A percentile compares a stretch with the other conserved stretches of the same genome.
These are phyloP conservation scores for Hortiboletus campestris DNA, from an alignment of 768 basidiomycete genomes.

Conservation along the genomic window DNA sequence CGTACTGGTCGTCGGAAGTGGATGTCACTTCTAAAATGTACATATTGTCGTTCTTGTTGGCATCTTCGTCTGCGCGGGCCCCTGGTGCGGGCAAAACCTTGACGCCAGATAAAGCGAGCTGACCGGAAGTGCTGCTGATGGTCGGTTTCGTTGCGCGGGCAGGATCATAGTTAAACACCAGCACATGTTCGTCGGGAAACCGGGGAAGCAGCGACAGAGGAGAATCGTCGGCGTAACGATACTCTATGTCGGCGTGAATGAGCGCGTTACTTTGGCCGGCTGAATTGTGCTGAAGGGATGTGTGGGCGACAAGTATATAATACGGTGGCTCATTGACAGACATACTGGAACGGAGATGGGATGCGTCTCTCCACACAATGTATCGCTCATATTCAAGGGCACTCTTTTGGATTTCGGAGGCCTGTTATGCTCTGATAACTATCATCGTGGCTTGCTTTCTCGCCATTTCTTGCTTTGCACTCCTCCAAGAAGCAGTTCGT, in stretches of 20 bases:
- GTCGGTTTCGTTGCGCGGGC: slow-evolving; percentile 37
- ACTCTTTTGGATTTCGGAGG: slow-evolving; percentile 50
- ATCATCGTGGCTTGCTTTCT: slow-evolving; percentile 50
- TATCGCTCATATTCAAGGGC: slow-evolving; percentile 36
- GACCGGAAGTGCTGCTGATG: slow-evolving; percentile 49
- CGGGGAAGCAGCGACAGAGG: slow-evolving; percentile 63
- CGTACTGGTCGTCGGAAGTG: slow-evolving; percentile 46
- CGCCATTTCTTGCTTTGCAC: slow-evolving; percentile 60
- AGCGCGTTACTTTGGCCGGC: slow-evolving; percentile 37
- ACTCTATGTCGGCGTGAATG: slow-evolving; percentile 72
- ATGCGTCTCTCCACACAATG: slow-evolving; percentile 10
- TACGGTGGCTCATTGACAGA: slow-evolving; percentile 44
- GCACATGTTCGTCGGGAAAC: slow-evolving; percentile 62
- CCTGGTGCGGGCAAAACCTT: slow-evolving; percentile 75
- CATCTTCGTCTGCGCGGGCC: slow-evolving; percentile 52
- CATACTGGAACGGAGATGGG: slow-evolving; percentile 5
- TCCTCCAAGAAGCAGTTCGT: slow-evolving; percentile 72
- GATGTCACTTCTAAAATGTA: slow-evolving; percentile 69
- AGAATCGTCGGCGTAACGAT: slow-evolving; percentile 79
- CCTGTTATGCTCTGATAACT: slow-evolving; percentile 52
- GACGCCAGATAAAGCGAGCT: slow-evolving; percentile 53
- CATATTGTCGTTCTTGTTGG: slow-evolving; percentile 60
- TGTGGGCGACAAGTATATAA: slow-evolving; percentile 68
- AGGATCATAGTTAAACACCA: slow-evolving; percentile 72
- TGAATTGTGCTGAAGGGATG: slow-evolving; percentile 38